These are phyloP conservation scores for Cladobotryum protrusum DNA, from an alignment of 2,329 filamentous ascomycete species.

Conservation along the genomic window DNA sequence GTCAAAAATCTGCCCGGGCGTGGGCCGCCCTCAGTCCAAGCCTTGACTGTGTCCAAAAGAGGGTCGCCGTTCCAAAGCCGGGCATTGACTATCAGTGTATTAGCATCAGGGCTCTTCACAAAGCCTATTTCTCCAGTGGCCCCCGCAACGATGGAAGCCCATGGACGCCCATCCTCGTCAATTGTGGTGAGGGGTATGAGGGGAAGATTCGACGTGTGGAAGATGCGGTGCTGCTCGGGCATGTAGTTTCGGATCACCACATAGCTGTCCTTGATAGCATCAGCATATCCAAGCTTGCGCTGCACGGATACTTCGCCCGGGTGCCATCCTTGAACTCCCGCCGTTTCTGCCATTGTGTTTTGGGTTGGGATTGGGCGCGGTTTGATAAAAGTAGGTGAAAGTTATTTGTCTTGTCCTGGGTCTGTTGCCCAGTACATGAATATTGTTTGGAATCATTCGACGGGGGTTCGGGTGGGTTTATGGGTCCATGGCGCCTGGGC, in stretches of 20 bases:
- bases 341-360: slow-evolving; percentile 1
- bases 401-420: no score
- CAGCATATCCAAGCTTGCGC: slow-evolving; percentile 5
- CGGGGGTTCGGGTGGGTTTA: no score
- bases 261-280: slow-evolving; percentile 1
- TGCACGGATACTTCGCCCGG: slow-evolving; percentile 7
- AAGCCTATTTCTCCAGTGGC: slow-evolving; percentile 6
- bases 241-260: slow-evolving; percentile 2
- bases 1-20: slow-evolving; percentile 2
- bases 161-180: slow-evolving; percentile 8
- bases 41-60: slow-evolving; percentile 2
- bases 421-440: no score
- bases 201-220: slow-evolving; percentile 6
- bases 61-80: slow-evolving; percentile 7
- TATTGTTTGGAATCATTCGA: no score
- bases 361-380: no score
- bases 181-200: slow-evolving; percentile 7
- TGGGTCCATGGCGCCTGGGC: no score
- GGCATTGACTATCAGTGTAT: slow-evolving; percentile 6
- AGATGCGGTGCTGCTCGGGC: slow-evolving; percentile 10
- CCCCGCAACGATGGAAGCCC: slow-evolving; percentile 8
- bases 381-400: no score
- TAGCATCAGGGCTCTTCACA: slow-evolving; percentile 5
- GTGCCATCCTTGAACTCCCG: slow-evolving; percentile 8
- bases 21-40: slow-evolving; percentile 1